Base-by-base conservation (phyloP, 140 eudicot genomes). In the Anethum foeniculum region DNA sequence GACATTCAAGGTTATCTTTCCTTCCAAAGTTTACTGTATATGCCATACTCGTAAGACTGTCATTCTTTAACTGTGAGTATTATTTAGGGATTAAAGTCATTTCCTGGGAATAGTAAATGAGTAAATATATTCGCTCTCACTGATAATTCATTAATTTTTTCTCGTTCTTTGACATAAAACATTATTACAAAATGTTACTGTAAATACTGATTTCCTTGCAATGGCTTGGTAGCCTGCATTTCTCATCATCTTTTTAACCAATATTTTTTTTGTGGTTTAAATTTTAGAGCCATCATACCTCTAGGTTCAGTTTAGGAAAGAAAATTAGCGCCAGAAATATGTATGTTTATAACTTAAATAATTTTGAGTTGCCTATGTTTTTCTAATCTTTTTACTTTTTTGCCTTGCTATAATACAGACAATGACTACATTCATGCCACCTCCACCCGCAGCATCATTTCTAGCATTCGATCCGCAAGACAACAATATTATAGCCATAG, bases 391-490 rank as follows among this genome's bases (percentile, higher is more conserved):
- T 41, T 1, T 73, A 43, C 28, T 73, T 47, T 72, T 25, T 12
- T 38, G 23, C 21, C 41, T 2, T 77, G 44, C 52, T 25, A 43
- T 28, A 14, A 64, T 87, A 83, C 90, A 90, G 97, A 86, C 87
- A 7, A 87, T 92, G 97, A 90, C 93, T n/a, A 86, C 91, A 38
- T 88, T 83, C 85, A 92, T 90, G 97, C 89, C 97, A 27, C 87
- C 93, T 69, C 93, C 96, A 16, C 93, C 93, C 25, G 96, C 91
- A 60, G 95, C 96, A 73, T 90, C 96, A 49, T 92, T 86, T 86
- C 78, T 92, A 64, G 91, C 90, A 39, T 90, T 92, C 51, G 92
- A 87, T 85, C 93, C 97, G 23, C 92, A 85, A 79, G 96, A 90
- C 84, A 92, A 90, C 64, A 90, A 92, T 67, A 86, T 90, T 60